These are phyloP conservation scores for Euclidium syriacum DNA, from an alignment of 345 rosid species.

Conservation along the genomic window DNA sequence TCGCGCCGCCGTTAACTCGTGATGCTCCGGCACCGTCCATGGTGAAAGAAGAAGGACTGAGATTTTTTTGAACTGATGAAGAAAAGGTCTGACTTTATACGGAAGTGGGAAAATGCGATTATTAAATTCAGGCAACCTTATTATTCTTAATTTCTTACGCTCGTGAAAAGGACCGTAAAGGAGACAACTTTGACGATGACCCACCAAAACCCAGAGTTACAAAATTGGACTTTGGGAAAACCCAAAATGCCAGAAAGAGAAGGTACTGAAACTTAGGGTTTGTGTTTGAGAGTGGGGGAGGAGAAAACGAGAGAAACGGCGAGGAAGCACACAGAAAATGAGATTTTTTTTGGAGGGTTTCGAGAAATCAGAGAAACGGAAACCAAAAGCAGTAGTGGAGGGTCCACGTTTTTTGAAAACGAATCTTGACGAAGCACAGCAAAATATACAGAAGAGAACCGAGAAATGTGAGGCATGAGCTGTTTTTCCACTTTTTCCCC, in stretches of 20 bases:
- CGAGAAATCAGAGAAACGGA: conserved; percentile 15
- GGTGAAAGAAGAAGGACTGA: neutral
- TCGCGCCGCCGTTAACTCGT: neutral
- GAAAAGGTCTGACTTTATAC: neutral
- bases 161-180: conserved; percentile 17
- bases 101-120: neutral
- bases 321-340: neutral
- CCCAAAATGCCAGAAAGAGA: neutral
- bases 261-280: neutral
- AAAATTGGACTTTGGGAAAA: too few species aligned
- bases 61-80: neutral
- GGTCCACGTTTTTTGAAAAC: conserved; percentile 22
- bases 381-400: conserved; percentile 13
- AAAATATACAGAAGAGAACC: neutral
- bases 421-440: conserved; percentile 17
- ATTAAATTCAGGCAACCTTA: neutral
- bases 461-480: conserved; percentile 17
- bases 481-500: neutral
- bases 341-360: neutral
- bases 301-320: neutral
- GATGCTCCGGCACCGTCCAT: conserved; percentile 28
- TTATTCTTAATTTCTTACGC: neutral
- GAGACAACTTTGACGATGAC: conserved; percentile 28
- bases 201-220: conserved; percentile 15
- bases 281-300: neutral